Base-by-base conservation (phyloP, 1,284 basidiomycete species). In the Ceratobasidium sp. region DNA sequence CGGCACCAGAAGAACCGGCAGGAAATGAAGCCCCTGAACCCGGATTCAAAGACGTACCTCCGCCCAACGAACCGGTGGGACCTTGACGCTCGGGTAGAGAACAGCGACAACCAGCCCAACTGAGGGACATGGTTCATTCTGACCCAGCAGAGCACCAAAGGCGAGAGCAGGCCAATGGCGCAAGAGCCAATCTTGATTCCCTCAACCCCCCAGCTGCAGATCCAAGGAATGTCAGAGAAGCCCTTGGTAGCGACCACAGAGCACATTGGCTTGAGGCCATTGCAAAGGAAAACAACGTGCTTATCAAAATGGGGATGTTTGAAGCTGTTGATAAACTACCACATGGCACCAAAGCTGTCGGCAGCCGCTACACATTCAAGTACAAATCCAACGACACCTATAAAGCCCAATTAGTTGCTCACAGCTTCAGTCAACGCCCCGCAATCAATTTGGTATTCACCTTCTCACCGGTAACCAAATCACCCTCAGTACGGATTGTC, bases 381-480 rank as follows among this genome's bases (percentile, higher is more conserved):
- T 49, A 49, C 47, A 54, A 56, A 42, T 17, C 28, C 26, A 15
- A 56, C 33, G 20, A 49, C 31, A 60, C 26, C 7, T 56, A 60
- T 33, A 28, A 71, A n/a, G 67, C 66, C 4, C 6, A 28, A 15
- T 20, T 68, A 13, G 66, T 68, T 4, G 31, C 31, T n/a, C 35
- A 51, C 11, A 49, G 45, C 54, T 68, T 49, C 45, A 33, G 45
- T n/a, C 66, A 68, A 54, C 17, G 47, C 10, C 49, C 33, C 13
- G 66, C 49, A 3, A 26, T 49, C 2, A 49, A 68, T n/a, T 68
- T 33, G 15, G 28, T 15, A 1, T 10, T 61, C 10, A 74, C 45
- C 3, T 74, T 74, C 31, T 58, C 71, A 23, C 58, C 71, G 1
- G 71, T 74, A 6, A 42, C 71, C 20, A 61, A 53, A 26, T 61